Percentiles rank a stretch among this genome's conserved stretches.
Conservation (phyloP, 108 stramenopile species). For the Discostella stelligeroides region DNA sequence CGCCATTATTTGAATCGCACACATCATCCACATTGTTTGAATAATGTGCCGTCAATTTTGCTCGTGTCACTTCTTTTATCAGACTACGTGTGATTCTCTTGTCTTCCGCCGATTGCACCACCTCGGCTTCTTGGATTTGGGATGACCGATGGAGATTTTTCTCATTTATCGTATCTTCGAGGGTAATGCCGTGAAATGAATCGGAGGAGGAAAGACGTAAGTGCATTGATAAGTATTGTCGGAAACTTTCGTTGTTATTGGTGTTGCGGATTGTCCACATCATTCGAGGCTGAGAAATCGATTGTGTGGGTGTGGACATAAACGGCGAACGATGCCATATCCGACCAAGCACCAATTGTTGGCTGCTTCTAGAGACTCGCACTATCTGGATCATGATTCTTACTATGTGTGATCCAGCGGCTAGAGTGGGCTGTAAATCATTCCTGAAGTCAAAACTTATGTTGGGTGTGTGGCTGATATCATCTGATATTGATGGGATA, state of each 20-base stretch:
- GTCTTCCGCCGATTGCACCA: conserved; percentile 33
- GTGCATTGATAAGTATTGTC: neutral
- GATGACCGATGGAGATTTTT: too few relatives aligned
- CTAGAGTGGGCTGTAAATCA: too few relatives aligned
- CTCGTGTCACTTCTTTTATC: conserved; percentile 35
- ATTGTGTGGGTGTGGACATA: neutral
- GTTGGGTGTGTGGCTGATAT: too few relatives aligned
- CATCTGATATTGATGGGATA: too few relatives aligned
- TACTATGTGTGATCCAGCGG: too few relatives aligned
- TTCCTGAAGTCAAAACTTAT: too few relatives aligned
- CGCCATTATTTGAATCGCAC: neutral
- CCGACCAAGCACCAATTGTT: neutral
- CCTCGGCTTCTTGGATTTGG: conserved; percentile 34
- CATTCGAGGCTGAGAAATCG: neutral
- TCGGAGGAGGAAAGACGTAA: neutral
- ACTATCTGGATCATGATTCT: too few relatives aligned
- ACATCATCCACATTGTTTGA: neutral
- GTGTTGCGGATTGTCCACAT: conserved; percentile 4
- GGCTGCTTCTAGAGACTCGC: neutral
- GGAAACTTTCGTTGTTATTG: neutral
- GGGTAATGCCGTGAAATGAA: conserved; percentile 15
- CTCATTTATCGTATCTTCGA: neutral
- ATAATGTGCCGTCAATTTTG: conserved; percentile 30
- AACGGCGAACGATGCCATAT: neutral
- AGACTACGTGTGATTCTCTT: conserved; percentile 22